Evolutionary conservation across 192 early-diverging fungal species (phyloP).

Genomic region (Rhizophlyctis rosea): DNA sequence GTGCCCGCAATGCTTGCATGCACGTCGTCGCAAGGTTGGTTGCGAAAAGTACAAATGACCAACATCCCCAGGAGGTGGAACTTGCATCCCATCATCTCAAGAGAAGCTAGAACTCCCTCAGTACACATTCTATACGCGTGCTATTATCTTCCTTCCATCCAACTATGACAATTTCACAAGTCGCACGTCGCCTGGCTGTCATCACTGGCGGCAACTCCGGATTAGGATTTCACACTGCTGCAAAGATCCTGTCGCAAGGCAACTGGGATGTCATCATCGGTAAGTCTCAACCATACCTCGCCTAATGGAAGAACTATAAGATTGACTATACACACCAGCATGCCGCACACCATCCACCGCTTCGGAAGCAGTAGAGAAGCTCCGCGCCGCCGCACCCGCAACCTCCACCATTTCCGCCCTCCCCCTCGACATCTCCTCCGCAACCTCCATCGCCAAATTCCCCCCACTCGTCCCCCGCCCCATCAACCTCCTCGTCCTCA

Average conservation of each 20-base stretch:
- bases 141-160: no score
- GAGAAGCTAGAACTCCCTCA: no score
- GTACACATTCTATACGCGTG: no score
- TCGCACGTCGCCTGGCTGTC: background rate
- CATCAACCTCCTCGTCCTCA: background rate
- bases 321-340: no score
- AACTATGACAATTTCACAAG: no score
- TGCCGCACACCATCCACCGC: background rate
- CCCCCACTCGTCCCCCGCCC: background rate
- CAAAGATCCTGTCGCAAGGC: background rate
- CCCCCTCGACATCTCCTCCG: constrained; percentile 1
- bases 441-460: background rate
- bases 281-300: no score
- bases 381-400: background rate
- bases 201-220: background rate
- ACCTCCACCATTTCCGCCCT: background rate
- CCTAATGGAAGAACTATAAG: no score
- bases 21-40: no score
- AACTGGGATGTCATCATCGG: background rate
- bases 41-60: no score
- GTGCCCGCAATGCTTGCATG: no score
- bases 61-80: no score
- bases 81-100: no score
- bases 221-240: background rate
- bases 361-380: background rate